Percentiles rank a stretch among this genome's conserved stretches.
These are phyloP conservation scores for Spathaspora arborariae DNA, from an alignment of 805 yeast genomes.

Conservation along the genomic window DNA sequence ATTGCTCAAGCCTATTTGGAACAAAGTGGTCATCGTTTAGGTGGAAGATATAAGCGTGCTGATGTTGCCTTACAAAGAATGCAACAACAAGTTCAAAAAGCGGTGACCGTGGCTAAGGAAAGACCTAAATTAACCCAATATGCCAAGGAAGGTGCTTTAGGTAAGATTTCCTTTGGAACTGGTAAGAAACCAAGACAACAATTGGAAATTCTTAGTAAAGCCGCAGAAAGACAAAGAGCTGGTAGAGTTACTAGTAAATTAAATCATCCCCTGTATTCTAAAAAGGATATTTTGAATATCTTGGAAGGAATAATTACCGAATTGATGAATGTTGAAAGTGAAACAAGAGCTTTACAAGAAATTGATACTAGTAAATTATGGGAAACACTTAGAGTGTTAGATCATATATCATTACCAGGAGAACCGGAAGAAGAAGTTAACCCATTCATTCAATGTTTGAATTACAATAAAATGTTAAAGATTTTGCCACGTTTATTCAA, in stretches of 20 bases:
- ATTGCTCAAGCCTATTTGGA: slow-evolving; percentile 90
- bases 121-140: slow-evolving; percentile 65
- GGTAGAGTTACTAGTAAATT: slow-evolving; percentile 21
- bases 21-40: slow-evolving; percentile 86
- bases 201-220: slow-evolving; percentile 58
- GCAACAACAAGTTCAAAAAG: slow-evolving; percentile 97
- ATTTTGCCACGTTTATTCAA: slow-evolving; percentile 85
- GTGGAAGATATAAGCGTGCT: slow-evolving; percentile 79
- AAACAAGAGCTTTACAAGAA: slow-evolving; percentile 30
- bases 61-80: slow-evolving; percentile 92
- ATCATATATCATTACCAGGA: slow-evolving; percentile 53
- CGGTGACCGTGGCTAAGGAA: slow-evolving; percentile 92
- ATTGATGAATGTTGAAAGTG: slow-evolving; percentile 75
- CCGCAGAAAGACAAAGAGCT: slow-evolving; percentile 40
- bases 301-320: slow-evolving; percentile 78
- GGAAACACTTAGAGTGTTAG: slow-evolving; percentile 74
- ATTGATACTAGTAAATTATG: slow-evolving; percentile 51
- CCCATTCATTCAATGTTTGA: slow-evolving; percentile 79
- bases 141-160: slow-evolving; percentile 82
- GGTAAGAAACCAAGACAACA: slow-evolving; percentile 88
- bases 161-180: slow-evolving; percentile 74
- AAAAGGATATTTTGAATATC: slow-evolving; percentile 51
- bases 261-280: slow-evolving; percentile 28
- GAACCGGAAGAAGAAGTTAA: slow-evolving; percentile 48
- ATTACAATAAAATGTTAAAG: slow-evolving; percentile 84